phyloP scores from a whole-genome alignment of 2,329 filamentous ascomycete genomes.

The Thermoascus crustaceus region DNA sequence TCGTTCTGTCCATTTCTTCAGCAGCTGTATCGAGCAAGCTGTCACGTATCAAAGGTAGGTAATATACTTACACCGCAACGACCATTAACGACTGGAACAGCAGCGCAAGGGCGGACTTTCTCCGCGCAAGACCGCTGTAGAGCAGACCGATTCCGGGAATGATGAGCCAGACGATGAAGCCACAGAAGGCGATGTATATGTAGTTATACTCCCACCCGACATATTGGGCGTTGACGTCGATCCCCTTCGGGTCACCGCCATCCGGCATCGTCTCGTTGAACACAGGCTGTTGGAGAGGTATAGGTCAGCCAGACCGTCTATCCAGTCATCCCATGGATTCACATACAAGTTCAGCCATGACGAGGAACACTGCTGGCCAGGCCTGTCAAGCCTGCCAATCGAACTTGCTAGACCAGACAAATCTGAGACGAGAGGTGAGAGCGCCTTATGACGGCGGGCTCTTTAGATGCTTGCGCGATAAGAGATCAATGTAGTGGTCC shows the following conservation, averaged over 20 bases:
- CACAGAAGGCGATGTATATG: slow-evolving; percentile 49
- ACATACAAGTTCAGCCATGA: slow-evolving; percentile 6
- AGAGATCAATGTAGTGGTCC: no score
- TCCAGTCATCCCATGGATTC: not conserved
- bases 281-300: slow-evolving; percentile 19
- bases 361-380: slow-evolving; percentile 2
- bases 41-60: not conserved
- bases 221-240: slow-evolving; percentile 53
- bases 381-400: no score
- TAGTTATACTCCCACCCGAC: slow-evolving; percentile 54
- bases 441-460: no score
- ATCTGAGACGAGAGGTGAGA: no score
- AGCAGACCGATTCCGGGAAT: slow-evolving; percentile 59
- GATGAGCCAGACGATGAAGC: slow-evolving; percentile 57
- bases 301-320: slow-evolving; percentile 3
- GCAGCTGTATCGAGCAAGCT: not conserved
- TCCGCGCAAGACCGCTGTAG: slow-evolving; percentile 55
- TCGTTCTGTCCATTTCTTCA: slow-evolving; percentile 16
- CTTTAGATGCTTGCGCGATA: no score
- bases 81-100: slow-evolving; percentile 57
- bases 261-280: slow-evolving; percentile 37
- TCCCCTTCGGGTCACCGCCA: slow-evolving; percentile 46
- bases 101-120: slow-evolving; percentile 54
- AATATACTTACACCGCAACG: slow-evolving; percentile 40
- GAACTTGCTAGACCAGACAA: no score